Percentiles rank a stretch among this genome's conserved stretches.
Conservation (phyloP, 768 basidiomycete species). For the Leccinum variicolor region DNA sequence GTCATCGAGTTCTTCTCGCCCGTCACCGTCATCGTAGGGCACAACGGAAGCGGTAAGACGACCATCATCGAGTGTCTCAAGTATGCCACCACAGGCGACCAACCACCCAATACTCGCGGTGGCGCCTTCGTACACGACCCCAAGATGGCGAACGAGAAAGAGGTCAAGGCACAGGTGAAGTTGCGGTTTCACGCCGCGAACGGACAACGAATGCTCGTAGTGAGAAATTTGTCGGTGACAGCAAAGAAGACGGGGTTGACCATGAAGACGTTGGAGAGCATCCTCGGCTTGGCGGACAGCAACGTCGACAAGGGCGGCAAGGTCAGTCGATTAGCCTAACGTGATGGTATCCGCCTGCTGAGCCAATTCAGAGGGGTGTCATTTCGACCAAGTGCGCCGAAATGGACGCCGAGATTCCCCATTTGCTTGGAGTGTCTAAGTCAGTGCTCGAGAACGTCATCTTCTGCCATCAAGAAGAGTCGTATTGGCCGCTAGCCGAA, state of each 20-base stretch:
- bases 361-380: slow-evolving; percentile 58
- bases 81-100: slow-evolving; percentile 97
- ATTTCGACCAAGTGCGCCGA: slow-evolving; percentile 98
- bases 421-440: slow-evolving; percentile 91
- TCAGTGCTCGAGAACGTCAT: slow-evolving; percentile 99
- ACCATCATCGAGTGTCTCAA: slow-evolving; percentile 99
- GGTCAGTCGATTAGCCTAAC: slow-evolving; percentile 39
- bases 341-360: background rate
- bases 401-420: slow-evolving; percentile 92
- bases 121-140: slow-evolving; percentile 99
- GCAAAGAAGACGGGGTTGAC: slow-evolving; percentile 90
- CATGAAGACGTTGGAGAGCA: slow-evolving; percentile 97
- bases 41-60: slow-evolving; percentile 98
- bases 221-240: slow-evolving; percentile 88
- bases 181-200: slow-evolving; percentile 90
- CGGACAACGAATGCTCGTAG: slow-evolving; percentile 84
- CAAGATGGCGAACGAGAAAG: slow-evolving; percentile 98
- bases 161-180: slow-evolving; percentile 98
- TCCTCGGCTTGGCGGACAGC: slow-evolving; percentile 70
- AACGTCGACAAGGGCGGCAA: slow-evolving; percentile 69
- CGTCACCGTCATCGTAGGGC: slow-evolving; percentile 97
- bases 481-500: slow-evolving; percentile 95
- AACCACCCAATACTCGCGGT: slow-evolving; percentile 95
- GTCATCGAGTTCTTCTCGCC: slow-evolving; percentile 97
- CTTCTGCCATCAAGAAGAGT: slow-evolving; percentile 99